Percentiles rank a stretch among this genome's conserved stretches.
Conservation (phyloP, 2,329 filamentous ascomycete species). For the Rhinocladiella mackenziei region DNA sequence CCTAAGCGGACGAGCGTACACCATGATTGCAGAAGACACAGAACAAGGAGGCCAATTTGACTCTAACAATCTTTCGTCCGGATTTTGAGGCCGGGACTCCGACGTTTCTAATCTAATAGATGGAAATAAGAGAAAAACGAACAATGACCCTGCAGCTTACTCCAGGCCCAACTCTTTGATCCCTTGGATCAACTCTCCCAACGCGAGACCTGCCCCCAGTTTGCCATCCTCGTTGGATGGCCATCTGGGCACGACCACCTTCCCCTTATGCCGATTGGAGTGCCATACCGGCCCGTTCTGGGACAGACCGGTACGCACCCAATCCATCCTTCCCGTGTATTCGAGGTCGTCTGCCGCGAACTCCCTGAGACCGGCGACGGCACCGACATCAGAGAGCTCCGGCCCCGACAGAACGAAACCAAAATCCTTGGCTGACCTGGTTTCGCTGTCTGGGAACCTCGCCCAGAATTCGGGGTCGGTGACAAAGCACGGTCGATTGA, state of each 20-base stretch:
- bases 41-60: no score
- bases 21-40: no score
- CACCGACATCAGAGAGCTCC: conserved; percentile 3
- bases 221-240: not conserved
- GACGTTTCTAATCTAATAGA: no score
- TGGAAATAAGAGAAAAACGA: no score
- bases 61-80: no score
- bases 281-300: conserved; percentile 8
- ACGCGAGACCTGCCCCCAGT: conserved; percentile 1
- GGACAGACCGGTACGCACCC: not conserved
- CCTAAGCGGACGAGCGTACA: no score
- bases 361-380: conserved; percentile 5
- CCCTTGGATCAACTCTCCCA: no score
- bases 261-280: not conserved
- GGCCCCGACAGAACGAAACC: conserved; percentile 11
- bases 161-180: no score
- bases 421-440: conserved; percentile 6
- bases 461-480: conserved; percentile 11
- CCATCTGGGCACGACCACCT: not conserved
- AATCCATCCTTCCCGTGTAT: not conserved
- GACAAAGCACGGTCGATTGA: not conserved
- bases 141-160: no score
- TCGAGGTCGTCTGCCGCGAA: conserved; percentile 8
- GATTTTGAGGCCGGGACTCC: no score
- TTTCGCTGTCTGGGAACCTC: not conserved